Evolutionary conservation across 768 basidiomycete genomes (phyloP).

Genomic region (Lentinula sp.): DNA sequence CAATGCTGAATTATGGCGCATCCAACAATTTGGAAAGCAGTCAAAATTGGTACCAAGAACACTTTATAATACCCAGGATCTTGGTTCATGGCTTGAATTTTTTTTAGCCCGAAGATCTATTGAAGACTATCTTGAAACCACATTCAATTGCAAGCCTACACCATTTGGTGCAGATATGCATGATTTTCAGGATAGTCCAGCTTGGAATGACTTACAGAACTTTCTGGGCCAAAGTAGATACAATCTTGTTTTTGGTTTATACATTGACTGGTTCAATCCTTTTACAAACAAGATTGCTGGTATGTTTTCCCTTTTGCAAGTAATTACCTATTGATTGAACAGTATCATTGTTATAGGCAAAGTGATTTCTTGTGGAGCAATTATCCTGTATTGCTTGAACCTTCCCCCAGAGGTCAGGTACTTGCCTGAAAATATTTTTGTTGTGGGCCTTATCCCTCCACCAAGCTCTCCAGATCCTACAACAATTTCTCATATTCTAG

Average conservation of each 20-base stretch:
- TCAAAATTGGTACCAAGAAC: slow-evolving; percentile 13
- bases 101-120: slow-evolving; percentile 18
- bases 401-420: slow-evolving; percentile 19
- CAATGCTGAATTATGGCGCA: no score
- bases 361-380: slow-evolving; percentile 19
- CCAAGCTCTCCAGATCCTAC: slow-evolving; percentile 18
- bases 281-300: slow-evolving; percentile 23
- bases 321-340: background rate
- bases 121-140: slow-evolving; percentile 12
- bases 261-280: slow-evolving; percentile 7
- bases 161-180: slow-evolving; percentile 12
- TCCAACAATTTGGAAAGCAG: background rate
- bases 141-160: slow-evolving; percentile 9
- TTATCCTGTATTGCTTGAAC: slow-evolving; percentile 27
- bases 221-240: slow-evolving; percentile 10
- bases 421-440: slow-evolving; percentile 23
- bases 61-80: slow-evolving; percentile 18
- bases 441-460: slow-evolving; percentile 26
- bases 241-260: background rate
- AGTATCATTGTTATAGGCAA: slow-evolving; percentile 5
- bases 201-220: slow-evolving; percentile 14
- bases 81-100: slow-evolving; percentile 22
- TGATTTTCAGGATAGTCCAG: slow-evolving; percentile 21
- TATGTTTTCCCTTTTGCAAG: background rate
- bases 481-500: slow-evolving; percentile 16